Percentiles rank a stretch among this genome's conserved stretches.
phyloP scores from a whole-genome alignment of 257 asterid genomes.

The Fraxinus excelsior region DNA sequence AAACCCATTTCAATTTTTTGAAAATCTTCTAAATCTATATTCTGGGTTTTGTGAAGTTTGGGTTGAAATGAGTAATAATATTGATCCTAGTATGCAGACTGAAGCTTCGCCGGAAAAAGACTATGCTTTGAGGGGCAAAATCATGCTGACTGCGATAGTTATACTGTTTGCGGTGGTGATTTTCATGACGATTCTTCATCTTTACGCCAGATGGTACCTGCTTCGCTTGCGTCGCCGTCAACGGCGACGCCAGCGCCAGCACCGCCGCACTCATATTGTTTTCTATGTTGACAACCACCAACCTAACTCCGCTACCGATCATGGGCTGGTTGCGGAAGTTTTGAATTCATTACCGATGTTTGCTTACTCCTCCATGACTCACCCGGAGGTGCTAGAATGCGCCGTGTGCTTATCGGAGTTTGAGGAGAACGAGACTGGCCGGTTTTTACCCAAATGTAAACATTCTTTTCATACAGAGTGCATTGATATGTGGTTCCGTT shows the following conservation, averaged over 20 bases:
- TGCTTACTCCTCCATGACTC: slow-evolving; percentile 38
- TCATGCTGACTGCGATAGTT: slow-evolving; percentile 64
- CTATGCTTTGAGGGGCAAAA: slow-evolving; percentile 66
- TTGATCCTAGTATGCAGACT: not conserved
- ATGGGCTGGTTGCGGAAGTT: slow-evolving; percentile 63
- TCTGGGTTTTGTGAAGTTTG: not conserved
- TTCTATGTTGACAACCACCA: slow-evolving; percentile 41
- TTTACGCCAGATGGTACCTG: slow-evolving; percentile 62
- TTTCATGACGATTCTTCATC: slow-evolving; percentile 64
- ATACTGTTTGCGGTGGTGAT: slow-evolving; percentile 59
- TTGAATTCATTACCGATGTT: slow-evolving; percentile 56
- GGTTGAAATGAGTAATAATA: not conserved
- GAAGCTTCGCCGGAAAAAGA: slow-evolving; percentile 23
- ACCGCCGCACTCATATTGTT: slow-evolving; percentile 49
- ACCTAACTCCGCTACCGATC: slow-evolving; percentile 30
- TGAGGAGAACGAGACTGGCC: slow-evolving; percentile 60
- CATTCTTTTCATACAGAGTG: slow-evolving; percentile 75
- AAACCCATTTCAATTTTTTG: not conserved
- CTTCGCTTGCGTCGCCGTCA: slow-evolving; percentile 56
- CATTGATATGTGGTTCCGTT: slow-evolving; percentile 83
- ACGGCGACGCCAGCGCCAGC: slow-evolving; percentile 13
- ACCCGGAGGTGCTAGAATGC: slow-evolving; percentile 49
- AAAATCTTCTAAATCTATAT: not conserved
- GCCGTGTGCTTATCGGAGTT: slow-evolving; percentile 82
- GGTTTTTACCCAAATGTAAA: slow-evolving; percentile 65